A percentile compares a stretch with the other conserved stretches of the same genome.
Evolutionary conservation across 2,329 filamentous ascomycete species (phyloP).

Genomic region (Hypoxylon sp.): DNA sequence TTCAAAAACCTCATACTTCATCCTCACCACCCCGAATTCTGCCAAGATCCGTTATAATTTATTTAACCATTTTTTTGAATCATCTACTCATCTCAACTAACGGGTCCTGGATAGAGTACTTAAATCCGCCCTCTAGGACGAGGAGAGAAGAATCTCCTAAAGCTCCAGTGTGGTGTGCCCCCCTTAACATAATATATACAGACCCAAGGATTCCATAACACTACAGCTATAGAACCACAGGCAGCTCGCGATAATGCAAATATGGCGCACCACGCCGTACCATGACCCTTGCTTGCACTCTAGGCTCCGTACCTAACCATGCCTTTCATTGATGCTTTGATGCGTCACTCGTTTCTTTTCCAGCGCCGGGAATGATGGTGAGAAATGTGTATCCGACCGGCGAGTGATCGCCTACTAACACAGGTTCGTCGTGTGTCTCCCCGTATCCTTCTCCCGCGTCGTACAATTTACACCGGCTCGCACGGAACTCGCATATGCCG

Average conservation of each 20-base stretch:
- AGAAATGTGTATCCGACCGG: slow-evolving; percentile 11
- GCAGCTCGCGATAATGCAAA: slow-evolving; percentile 13
- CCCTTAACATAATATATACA: slow-evolving; percentile 24
- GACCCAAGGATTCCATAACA: slow-evolving; percentile 10
- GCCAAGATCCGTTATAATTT: not conserved
- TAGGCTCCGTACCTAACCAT: slow-evolving; percentile 18
- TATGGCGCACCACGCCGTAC: not conserved
- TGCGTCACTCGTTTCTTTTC: slow-evolving; percentile 6
- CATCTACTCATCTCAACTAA: slow-evolving; percentile 11
- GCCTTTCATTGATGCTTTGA: slow-evolving; percentile 18
- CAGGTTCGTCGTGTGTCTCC: not conserved
- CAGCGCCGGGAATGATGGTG: slow-evolving; percentile 7
- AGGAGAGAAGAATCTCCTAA: not conserved
- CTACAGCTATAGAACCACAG: slow-evolving; percentile 15
- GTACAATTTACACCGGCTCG: not conserved
- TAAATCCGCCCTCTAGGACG: not conserved
- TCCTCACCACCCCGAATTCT: not conserved
- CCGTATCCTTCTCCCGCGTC: not conserved
- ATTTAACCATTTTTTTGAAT: slow-evolving; percentile 6
- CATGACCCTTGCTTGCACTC: not conserved
- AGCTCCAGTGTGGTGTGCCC: slow-evolving; percentile 1
- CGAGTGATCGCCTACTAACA: not conserved
- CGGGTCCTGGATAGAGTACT: not conserved
- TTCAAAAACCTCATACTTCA: too few relatives aligned
- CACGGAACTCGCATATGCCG: slow-evolving; percentile 7